Evolutionary conservation across 202 grass and related monocot species (phyloP), one percentile per base, ranked within the genome.

Genomic region (Panicum virgatum): DNA sequence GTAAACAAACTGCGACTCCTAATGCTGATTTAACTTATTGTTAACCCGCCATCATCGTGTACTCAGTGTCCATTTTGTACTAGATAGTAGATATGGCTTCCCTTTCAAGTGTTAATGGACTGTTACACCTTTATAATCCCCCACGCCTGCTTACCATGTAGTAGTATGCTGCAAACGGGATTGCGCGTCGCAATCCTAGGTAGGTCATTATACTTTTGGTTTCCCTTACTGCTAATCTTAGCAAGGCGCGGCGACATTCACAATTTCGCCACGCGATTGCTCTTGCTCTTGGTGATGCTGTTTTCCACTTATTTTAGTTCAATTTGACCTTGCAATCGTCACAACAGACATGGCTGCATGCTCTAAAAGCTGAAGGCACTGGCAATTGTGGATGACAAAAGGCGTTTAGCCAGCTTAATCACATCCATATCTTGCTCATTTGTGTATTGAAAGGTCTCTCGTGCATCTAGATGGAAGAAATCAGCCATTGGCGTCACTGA

Each of bases 361-460:
- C 46, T 69, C 56, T 56, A 13, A 83, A 86, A 79, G 83, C 9
- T 80, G 53, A 79, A 68, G 59, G 40, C 79, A 90, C 83, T 89
- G 64, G 45, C 38, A 72, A n/a, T 75, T 90, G 68, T 75, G 80
- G 68, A 83, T 86, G 61, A 74, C 58, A 90, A 80, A 88, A 83
- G 74, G 68, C 27, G 62, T 46, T 62, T 78, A 66, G 51, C 67
- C 22, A 34, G 26, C 36, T 82, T 82, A 72, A 67, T 44, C 23
- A 22, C 57, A 72, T 77, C 29, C 73, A 73, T 86, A 69, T 79
- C 61, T 80, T 72, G 40, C 61, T 13, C 62, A 62, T 69, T 86
- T 83, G 51, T 76, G 80, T 86, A 83, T 45, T 9, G 38, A 75
- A 90, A 90, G 80, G 20, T 52, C 69, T 27, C 3, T 53, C 51